Base-by-base conservation (phyloP, 768 basidiomycete species). In the Cyathus striatus region DNA sequence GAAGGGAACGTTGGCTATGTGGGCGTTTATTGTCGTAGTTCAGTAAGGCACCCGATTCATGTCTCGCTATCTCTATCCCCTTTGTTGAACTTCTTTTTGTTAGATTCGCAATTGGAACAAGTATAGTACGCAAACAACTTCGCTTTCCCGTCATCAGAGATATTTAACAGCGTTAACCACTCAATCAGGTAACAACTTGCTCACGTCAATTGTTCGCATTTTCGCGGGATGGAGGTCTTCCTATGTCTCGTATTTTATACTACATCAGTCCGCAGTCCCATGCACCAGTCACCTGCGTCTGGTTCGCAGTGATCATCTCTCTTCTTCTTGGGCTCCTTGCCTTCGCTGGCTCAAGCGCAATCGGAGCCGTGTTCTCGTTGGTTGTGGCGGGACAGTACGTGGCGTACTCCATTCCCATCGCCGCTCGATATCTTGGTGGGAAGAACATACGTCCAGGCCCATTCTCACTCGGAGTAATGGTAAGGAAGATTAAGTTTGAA, bases 171-270 rank as follows among this genome's bases (percentile, higher is more conserved):
- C n/a, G n/a, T n/a, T n/a, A n/a, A n/a, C n/a, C n/a, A n/a, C n/a
- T n/a, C n/a, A n/a, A n/a, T n/a, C n/a, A n/a, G n/a, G n/a, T n/a
- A n/a, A n/a, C n/a, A n/a, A n/a, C n/a, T n/a, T n/a, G n/a, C n/a
- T n/a, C n/a, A n/a, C n/a, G n/a, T n/a, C 85, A 88, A 58, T 77
- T 75, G 0, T 86, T 84, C 51, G 83, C 83, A 1, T 85, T 86
- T 57, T 73, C 79, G 17, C 72, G 84, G 1, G 84, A 88, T 52
- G 5, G 25, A 61, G 82, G 76, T 0, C 70, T 86, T 2, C 84
- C 83, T 0, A 75, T 86, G 49, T 86, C 84, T 0, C 47, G 60
- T 6, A 76, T 69, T 64, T 61, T 86, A 3, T 82, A 81, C 54
- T 66, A 70, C 24, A 73, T 88, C 60, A 81, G 82, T 54, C 43